A percentile compares a stretch with the other conserved stretches of the same genome.
These are phyloP conservation scores for Catunica adiposa DNA, from an alignment of 2,329 filamentous ascomycete species.

Conservation along the genomic window DNA sequence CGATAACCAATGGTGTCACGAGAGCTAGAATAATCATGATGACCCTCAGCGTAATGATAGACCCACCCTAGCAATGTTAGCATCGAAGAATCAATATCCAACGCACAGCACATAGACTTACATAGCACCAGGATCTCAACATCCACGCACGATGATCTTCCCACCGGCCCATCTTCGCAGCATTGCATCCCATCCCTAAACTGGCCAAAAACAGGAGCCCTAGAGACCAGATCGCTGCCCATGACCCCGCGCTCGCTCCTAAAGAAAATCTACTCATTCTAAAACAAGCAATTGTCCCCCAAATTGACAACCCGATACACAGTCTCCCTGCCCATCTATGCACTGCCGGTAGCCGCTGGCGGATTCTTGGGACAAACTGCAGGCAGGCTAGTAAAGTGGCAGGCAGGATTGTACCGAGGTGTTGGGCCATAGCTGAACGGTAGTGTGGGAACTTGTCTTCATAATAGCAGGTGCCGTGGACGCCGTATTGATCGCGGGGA, in stretches of 20 bases:
- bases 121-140: conserved; percentile 9
- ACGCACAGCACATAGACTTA: background rate
- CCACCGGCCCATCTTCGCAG: background rate
- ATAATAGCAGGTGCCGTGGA: conserved; percentile 5
- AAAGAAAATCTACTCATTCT: conserved; percentile 1
- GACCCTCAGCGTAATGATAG: background rate
- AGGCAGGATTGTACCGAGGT: conserved; percentile 5
- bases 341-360: background rate
- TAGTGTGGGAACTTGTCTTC: conserved; percentile 1
- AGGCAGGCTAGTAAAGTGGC: conserved; percentile 5
- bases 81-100: background rate
- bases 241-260: conserved; percentile 1
- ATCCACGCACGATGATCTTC: conserved; percentile 7
- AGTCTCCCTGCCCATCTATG: background rate
- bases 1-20: background rate
- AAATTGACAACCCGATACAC: background rate
- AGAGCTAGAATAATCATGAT: background rate
- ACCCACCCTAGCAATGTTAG: background rate
- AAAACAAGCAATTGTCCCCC: background rate
- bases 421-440: conserved; percentile 1
- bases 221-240: conserved; percentile 2
- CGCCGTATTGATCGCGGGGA: conserved; percentile 1
- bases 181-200: background rate
- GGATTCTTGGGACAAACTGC: conserved; percentile 9
- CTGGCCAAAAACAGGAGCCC: background rate